A percentile compares a stretch with the other conserved stretches of the same genome.
Conservation (phyloP, 2,329 filamentous ascomycete species). For the Teratosphaeria pseudoeucalypti region DNA sequence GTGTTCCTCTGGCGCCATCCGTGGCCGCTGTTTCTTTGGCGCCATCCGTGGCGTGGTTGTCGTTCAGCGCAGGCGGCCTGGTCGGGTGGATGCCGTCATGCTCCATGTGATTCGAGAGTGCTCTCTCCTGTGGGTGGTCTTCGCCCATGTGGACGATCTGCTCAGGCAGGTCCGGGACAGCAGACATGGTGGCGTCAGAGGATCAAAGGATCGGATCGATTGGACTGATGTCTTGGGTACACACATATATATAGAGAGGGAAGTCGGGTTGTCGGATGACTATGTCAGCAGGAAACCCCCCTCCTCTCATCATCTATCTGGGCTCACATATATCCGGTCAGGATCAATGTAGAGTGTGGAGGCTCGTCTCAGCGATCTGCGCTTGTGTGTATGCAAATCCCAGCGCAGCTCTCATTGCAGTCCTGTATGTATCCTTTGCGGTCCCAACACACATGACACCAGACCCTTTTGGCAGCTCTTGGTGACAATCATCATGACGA, state of each 20-base stretch:
- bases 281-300: too few relatives aligned
- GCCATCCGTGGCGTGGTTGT: background rate
- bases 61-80: background rate
- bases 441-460: too few relatives aligned
- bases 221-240: background rate
- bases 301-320: too few relatives aligned
- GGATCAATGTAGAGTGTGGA: too few relatives aligned
- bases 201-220: background rate
- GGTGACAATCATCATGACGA: background rate
- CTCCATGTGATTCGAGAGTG: background rate
- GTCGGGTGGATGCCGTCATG: background rate
- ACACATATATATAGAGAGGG: background rate
- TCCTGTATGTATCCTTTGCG: too few relatives aligned
- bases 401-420: too few relatives aligned
- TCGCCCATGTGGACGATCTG: slow-evolving; percentile 1
- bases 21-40: background rate
- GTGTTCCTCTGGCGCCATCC: background rate
- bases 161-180: slow-evolving; percentile 22
- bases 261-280: background rate
- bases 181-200: slow-evolving; percentile 21
- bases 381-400: too few relatives aligned
- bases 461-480: background rate
- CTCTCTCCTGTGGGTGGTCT: background rate
- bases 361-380: too few relatives aligned
- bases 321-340: background rate